Base-by-base conservation (phyloP, 305 asterid genomes). In the Striga hermonthica region DNA sequence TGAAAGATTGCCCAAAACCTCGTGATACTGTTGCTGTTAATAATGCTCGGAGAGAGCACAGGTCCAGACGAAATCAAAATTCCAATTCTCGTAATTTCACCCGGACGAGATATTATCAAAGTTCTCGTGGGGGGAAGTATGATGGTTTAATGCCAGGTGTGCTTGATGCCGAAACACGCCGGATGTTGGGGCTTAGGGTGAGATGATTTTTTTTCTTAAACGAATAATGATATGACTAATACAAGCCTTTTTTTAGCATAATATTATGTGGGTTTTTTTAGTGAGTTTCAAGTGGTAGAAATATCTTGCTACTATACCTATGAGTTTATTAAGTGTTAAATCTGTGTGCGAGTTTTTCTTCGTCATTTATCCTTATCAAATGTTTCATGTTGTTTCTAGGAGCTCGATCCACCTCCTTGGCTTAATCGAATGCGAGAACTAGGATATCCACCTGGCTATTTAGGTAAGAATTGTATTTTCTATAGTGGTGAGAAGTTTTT, bases 401-500 rank as follows among this genome's bases (percentile, higher is more conserved):
- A 84, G 79, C 78, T 84, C 69, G 97, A 93, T 77, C 98, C 98
- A 70, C 98, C 98, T 71, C 98, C 98, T 41, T 93, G 98, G 98
- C 95, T 93, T 68, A 74, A 83, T 83, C 83, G 97, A 80, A 93
- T 90, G 98, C 84, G 95, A 66, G 95, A 90, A 82, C 77, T 93
- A 58, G 98, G 98, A 69, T 93, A 93, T 68, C 98, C 97, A n/a
- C 96, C 92, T 57, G 97, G 92, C 76, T 93, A 93, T 86, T 73
- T 93, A 82, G 98, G 98, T 93, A 86, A 69, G 63, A 34, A 14
- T 16, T 28, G 34, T 39, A 12, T 9, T 59, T 9, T 2, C 1
- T 10, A 13, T 9, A 47, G 31, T 59, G 64, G 28, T 53, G 41
- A 78, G 65, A 36, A 66, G 65, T 66, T 37, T 66, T 10, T 37